Evolutionary conservation across 2,329 filamentous ascomycete genomes (phyloP).

Genomic region (Helotiales sp.): DNA sequence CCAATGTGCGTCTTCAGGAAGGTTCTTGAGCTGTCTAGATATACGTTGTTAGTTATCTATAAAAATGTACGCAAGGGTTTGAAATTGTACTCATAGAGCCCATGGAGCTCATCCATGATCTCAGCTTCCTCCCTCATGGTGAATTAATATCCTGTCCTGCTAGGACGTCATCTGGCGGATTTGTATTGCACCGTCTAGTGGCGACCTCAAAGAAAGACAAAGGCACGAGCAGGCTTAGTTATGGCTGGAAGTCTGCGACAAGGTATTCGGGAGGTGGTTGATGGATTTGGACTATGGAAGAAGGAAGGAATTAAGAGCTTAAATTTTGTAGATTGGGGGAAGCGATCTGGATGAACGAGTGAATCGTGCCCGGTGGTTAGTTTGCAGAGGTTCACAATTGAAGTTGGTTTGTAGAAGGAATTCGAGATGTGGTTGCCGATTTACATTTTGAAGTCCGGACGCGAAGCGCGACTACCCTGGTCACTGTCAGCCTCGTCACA

Average conservation of each 20-base stretch:
- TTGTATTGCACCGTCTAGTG: not conserved
- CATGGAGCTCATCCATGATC: constrained; percentile 35
- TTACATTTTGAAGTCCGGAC: too few species aligned
- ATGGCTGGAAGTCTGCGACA: not conserved
- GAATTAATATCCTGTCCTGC: constrained; percentile 16
- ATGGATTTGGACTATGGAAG: too few species aligned
- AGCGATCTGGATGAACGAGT: too few species aligned
- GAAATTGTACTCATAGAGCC: constrained; percentile 30
- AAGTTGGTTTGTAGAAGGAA: too few species aligned
- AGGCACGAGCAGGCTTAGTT: not conserved
- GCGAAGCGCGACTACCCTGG: too few species aligned
- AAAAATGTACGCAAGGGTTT: not conserved
- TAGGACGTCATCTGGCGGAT: constrained; percentile 13
- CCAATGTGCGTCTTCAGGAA: constrained; percentile 53
- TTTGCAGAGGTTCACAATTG: too few species aligned
- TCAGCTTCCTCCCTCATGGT: constrained; percentile 32
- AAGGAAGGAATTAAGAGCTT: too few species aligned
- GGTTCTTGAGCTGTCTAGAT: constrained; percentile 32
- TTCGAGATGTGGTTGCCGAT: too few species aligned
- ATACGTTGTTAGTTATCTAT: constrained; percentile 5
- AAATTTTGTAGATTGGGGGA: too few species aligned
- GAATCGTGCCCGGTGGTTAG: too few species aligned
- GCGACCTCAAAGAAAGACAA: not conserved
- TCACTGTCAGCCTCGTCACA: too few species aligned
- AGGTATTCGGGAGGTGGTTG: too few species aligned